Base-by-base conservation (phyloP, 768 basidiomycete genomes). In the Leccinum broughii region DNA sequence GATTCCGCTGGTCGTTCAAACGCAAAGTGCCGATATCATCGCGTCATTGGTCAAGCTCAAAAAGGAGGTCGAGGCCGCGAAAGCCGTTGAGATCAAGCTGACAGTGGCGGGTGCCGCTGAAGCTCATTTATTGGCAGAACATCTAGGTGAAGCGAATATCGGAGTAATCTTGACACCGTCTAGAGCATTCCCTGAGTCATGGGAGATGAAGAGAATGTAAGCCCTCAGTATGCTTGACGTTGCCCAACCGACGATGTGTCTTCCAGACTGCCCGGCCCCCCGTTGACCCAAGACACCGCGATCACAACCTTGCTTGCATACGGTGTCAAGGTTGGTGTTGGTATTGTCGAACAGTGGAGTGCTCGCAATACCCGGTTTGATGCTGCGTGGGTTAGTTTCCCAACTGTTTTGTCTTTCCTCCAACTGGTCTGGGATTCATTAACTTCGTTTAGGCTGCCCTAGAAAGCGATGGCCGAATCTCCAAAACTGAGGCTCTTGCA, bases 291-390 rank as follows among this genome's bases (percentile, higher is more conserved):
- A 74, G 64, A 83, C 49, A 89, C 78, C 56, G 78, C 85, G 0
- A 76, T 93, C 44, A 77, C 83, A 24, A 79, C 79, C 55, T 81
- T 98, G 22, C 70, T 88, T 17, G 77, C 78, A 3, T 83, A 90
- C 49, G 87, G 86, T 28, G 90, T 97, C 15, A 85, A 84, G 6
- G 86, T 92, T 34, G 90, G 85, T 8, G 68, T 93, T 51, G 89
- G 88, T 17, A 78, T 87, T 51, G 73, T 80, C 50, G 84, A 86
- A 61, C 82, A 82, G 44, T 93, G 88, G 88, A 79, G 81, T 28
- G 87, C 89, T 7, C 83, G 90, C 26, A 92, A 89, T 68, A 80
- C 89, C 10, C 83, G 89, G 15, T 90, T 93, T 64, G 93, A 96
- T 63, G 75, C 85, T 32, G 90, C 84, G 46, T 95, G 94, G 93